phyloP scores from a whole-genome alignment of 2,329 filamentous ascomycete genomes.

The Phaeosphaeriaceae sp. region DNA sequence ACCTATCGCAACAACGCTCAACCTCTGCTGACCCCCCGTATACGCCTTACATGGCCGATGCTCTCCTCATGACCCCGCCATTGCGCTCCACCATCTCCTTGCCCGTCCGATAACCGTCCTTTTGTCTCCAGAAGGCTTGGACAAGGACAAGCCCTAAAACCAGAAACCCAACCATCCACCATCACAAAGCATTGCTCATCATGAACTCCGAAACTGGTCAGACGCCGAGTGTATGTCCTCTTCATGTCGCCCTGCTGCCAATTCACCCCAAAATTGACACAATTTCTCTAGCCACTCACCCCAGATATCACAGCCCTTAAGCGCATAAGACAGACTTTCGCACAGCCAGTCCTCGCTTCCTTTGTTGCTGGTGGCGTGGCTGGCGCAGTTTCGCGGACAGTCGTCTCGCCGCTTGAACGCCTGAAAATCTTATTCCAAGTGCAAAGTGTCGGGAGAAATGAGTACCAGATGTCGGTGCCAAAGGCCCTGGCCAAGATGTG shows the following conservation, averaged over 20 bases:
- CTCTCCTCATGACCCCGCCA: constrained; percentile 40
- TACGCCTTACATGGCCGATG: constrained; percentile 41
- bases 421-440: constrained; percentile 98
- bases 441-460: constrained; percentile 85
- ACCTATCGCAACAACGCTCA: constrained; percentile 12
- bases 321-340: constrained; percentile 55
- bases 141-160: too few species aligned
- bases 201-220: constrained; percentile 26
- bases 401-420: constrained; percentile 93
- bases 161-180: too few species aligned
- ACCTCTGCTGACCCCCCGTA: background rate
- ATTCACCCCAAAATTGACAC: background rate
- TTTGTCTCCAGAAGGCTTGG: constrained; percentile 11
- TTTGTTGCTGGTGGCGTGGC: constrained; percentile 95
- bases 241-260: background rate
- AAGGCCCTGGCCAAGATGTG: constrained; percentile 95
- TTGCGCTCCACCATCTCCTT: constrained; percentile 22
- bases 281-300: constrained; percentile 18
- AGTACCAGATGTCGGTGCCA: constrained; percentile 90
- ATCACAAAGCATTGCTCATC: constrained; percentile 23
- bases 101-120: constrained; percentile 31
- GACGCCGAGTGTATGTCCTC: constrained; percentile 31
- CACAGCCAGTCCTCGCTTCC: constrained; percentile 85
- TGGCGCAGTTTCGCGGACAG: constrained; percentile 95
- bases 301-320: constrained; percentile 29